Evolutionary conservation across 2,329 filamentous ascomycete species (phyloP).

Genomic region (Exophiala aquamarina): DNA sequence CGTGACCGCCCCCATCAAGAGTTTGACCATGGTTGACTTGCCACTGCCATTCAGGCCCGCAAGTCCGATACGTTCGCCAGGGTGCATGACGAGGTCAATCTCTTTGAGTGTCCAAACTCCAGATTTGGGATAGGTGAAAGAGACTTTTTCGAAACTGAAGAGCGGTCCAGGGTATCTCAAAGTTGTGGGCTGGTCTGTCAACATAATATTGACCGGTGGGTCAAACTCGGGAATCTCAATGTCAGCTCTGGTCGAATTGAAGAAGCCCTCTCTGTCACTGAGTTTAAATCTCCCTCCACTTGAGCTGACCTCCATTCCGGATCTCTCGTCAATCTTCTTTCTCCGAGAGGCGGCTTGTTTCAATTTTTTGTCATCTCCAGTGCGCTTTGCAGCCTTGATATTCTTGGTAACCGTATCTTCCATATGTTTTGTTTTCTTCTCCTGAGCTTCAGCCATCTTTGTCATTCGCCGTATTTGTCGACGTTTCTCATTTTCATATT

Average conservation of each 20-base stretch:
- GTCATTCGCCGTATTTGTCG: slow-evolving; percentile 66
- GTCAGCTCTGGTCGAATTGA: slow-evolving; percentile 59
- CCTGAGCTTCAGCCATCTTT: slow-evolving; percentile 78
- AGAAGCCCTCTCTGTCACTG: slow-evolving; percentile 71
- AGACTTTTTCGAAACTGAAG: slow-evolving; percentile 68
- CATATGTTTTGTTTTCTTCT: slow-evolving; percentile 77
- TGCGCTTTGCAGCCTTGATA: slow-evolving; percentile 71
- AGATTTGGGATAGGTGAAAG: slow-evolving; percentile 60
- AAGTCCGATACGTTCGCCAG: slow-evolving; percentile 72
- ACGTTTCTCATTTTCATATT: slow-evolving; percentile 64
- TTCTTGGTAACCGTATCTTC: slow-evolving; percentile 75
- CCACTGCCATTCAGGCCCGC: slow-evolving; percentile 78
- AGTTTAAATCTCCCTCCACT: slow-evolving; percentile 77
- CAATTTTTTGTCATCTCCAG: slow-evolving; percentile 80
- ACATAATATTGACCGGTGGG: slow-evolving; percentile 25
- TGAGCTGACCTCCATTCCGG: slow-evolving; percentile 71
- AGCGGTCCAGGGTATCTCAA: slow-evolving; percentile 74
- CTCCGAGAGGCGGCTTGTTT: slow-evolving; percentile 81
- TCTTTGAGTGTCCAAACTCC: slow-evolving; percentile 57
- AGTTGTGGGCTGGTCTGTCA: slow-evolving; percentile 44
- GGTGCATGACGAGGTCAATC: slow-evolving; percentile 67
- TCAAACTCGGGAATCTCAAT: slow-evolving; percentile 69
- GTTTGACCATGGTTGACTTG: slow-evolving; percentile 74
- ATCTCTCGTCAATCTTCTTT: slow-evolving; percentile 80
- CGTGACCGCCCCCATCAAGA: slow-evolving; percentile 62